Percentiles rank a stretch among this genome's conserved stretches.
phyloP scores from a whole-genome alignment of 768 basidiomycete genomes.

The Naganishia friedmannii region DNA sequence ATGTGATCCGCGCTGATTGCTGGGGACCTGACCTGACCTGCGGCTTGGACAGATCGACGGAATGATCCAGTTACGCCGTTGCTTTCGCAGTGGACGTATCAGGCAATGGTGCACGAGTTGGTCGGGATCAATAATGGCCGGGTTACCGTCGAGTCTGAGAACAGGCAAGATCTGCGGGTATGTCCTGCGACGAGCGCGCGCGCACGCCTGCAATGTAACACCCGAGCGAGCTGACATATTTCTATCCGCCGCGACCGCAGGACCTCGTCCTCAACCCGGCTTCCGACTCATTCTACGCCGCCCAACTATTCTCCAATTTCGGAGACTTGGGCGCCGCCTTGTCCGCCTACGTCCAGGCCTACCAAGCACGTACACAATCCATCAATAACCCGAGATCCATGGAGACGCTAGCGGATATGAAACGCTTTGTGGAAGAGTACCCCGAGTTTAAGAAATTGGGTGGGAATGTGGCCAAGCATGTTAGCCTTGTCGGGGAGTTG shows the following conservation, averaged over 20 bases:
- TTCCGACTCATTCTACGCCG: conserved; percentile 90
- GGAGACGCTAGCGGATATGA: conserved; percentile 95
- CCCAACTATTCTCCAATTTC: conserved; percentile 85
- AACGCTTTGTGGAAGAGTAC: conserved; percentile 94
- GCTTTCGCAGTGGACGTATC: conserved; percentile 97
- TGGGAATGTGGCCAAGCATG: conserved; percentile 98
- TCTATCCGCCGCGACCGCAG: conserved; percentile 53
- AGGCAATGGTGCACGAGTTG: conserved; percentile 98
- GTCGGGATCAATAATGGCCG: conserved; percentile 90
- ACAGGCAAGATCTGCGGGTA: conserved; percentile 78
- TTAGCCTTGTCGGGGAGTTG: conserved; percentile 91
- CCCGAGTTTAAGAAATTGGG: conserved; percentile 95
- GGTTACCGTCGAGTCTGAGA: conserved; percentile 79
- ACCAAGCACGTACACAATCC: conserved; percentile 54
- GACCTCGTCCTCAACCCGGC: conserved; percentile 89
- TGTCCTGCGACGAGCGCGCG: conserved; percentile 34
- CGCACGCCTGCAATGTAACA: no score
- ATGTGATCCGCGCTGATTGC: no score
- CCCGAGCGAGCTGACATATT: no score
- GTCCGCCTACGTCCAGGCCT: conserved; percentile 88
- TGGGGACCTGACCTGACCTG: background rate
- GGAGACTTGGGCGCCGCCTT: conserved; percentile 91
- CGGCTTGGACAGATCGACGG: conserved; percentile 65
- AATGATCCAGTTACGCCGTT: conserved; percentile 97
- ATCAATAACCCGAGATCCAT: conserved; percentile 64